phyloP scores from a whole-genome alignment of 1,284 basidiomycete species.

The Blastosporella zonata region DNA sequence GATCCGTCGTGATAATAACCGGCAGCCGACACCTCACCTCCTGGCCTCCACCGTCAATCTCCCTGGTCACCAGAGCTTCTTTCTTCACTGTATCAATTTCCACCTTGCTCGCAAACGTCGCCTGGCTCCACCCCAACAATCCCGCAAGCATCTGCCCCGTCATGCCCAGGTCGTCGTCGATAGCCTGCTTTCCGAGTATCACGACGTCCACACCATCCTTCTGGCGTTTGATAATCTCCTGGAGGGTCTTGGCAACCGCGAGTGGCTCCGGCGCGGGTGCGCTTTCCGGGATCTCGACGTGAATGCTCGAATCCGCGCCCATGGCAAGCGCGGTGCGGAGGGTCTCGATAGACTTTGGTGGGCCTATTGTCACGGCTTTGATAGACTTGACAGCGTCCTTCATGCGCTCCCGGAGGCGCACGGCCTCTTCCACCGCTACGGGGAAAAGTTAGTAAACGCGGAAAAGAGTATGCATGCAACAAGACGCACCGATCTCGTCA shows the following conservation, averaged over 20 bases:
- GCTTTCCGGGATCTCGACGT: slow-evolving; percentile 82
- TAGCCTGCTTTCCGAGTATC: slow-evolving; percentile 98
- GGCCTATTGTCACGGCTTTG: slow-evolving; percentile 91
- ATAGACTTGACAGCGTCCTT: slow-evolving; percentile 79
- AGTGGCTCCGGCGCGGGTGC: slow-evolving; percentile 79
- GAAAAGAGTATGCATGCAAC: not conserved
- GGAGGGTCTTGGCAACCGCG: slow-evolving; percentile 83
- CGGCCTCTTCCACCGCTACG: slow-evolving; percentile 95
- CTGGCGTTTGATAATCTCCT: slow-evolving; percentile 73
- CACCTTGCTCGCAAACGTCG: slow-evolving; percentile 92
- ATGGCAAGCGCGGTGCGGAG: slow-evolving; percentile 96
- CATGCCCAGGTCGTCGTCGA: slow-evolving; percentile 96
- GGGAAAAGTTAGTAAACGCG: not conserved
- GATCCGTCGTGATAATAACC: slow-evolving; percentile 89
- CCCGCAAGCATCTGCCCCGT: slow-evolving; percentile 98
- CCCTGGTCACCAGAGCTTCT: slow-evolving; percentile 76
- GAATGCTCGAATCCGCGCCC: slow-evolving; percentile 94
- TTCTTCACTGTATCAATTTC: slow-evolving; percentile 71
- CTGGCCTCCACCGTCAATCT: slow-evolving; percentile 94
- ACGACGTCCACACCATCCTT: slow-evolving; percentile 79
- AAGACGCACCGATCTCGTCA: slow-evolving; percentile 85
- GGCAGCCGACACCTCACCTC: slow-evolving; percentile 83
- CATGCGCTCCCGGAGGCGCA: slow-evolving; percentile 85
- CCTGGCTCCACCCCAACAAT: slow-evolving; percentile 90
- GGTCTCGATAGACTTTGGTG: slow-evolving; percentile 86